Evolutionary conservation across 1,284 basidiomycete genomes (phyloP), one percentile per base, ranked within the genome.

Genomic region (Kalmanozyma brasiliensis): DNA sequence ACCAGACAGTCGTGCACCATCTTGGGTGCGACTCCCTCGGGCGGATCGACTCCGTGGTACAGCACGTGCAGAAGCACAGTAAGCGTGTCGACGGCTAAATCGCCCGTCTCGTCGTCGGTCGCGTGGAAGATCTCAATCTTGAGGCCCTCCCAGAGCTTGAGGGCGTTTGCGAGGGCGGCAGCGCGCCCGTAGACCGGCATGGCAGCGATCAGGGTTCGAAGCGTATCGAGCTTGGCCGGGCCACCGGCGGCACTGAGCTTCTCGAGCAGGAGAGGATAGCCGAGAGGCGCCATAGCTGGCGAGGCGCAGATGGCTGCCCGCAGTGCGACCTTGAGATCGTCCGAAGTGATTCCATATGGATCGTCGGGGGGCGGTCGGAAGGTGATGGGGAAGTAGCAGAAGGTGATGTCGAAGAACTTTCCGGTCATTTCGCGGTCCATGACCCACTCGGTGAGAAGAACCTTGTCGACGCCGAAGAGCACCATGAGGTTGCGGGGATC

Each of bases 341-440:
- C 92, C 0, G 91, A 86, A 1, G 89, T 91, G 66, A 98, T 96
- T 8, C 91, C 91, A 82, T 95, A 95, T 4, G 94, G 93, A 78
- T 98, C 94, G 74, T 94, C 91, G 1, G 93, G 91, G 7, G 94
- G 93, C 11, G 94, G 93, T 49, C 91, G 88, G 85, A 97, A 99
- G 1, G 93, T 93, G 72, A 99, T 98, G 1, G 96, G 96, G 83
- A 98, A 99, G 83, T 99, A 99, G 83, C 96, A 98, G 83, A 94
- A 98, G 0, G 90, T 91, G 77, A 98, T 89, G 79, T 98, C 93
- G 84, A 96, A 98, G 59, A 98, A 85, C 56, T 90, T 88, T 51
- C 76, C 78, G 8, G 97, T 93, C 57, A 75, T 88, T 85, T 38
- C 86, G 83, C 38, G 86, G 83, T 55, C 92, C 87, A 79, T 64